Evolutionary conservation across 495 filamentous ascomycete species (phyloP).

Genomic region (Penicillium fimorum): DNA sequence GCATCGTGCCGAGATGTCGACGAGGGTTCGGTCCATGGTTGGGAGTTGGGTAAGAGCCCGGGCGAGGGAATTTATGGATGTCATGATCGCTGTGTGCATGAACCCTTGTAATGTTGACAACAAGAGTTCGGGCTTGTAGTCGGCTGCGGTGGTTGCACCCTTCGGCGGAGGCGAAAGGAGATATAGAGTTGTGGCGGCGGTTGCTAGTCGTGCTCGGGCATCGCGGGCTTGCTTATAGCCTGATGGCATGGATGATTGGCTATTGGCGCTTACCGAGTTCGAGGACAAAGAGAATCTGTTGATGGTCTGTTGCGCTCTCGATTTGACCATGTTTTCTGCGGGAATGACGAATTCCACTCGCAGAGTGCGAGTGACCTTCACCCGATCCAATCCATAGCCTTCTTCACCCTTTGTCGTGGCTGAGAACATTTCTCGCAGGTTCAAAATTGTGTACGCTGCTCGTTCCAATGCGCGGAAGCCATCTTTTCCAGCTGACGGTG

Average conservation of each 20-base stretch:
- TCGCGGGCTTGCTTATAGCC: constrained; percentile 83
- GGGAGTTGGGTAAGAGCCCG: constrained; percentile 77
- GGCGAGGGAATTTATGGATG: constrained; percentile 67
- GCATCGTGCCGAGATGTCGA: constrained; percentile 79
- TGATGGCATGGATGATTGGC: constrained; percentile 34
- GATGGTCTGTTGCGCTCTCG: constrained; percentile 75
- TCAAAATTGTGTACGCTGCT: constrained; percentile 72
- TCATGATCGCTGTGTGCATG: constrained; percentile 70
- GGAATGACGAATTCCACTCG: constrained; percentile 65
- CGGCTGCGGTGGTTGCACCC: constrained; percentile 15
- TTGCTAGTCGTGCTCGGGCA: constrained; percentile 66
- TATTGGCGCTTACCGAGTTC: constrained; percentile 36
- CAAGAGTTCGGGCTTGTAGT: constrained; percentile 63
- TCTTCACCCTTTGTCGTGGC: constrained; percentile 65
- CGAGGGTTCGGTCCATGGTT: constrained; percentile 74
- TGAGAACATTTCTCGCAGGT: constrained; percentile 67
- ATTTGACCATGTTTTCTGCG: constrained; percentile 64
- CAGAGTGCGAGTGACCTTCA: constrained; percentile 66
- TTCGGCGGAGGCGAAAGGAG: constrained; percentile 66
- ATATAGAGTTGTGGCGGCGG: constrained; percentile 75
- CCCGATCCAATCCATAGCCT: constrained; percentile 68
- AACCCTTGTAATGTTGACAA: constrained; percentile 77
- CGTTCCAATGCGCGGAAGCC: constrained; percentile 76
- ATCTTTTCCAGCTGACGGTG: constrained; percentile 48
- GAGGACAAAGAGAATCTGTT: constrained; percentile 80